Percentiles rank a stretch among this genome's conserved stretches.
phyloP scores from a whole-genome alignment of 2,329 filamentous ascomycete species.

The Bimuria novae-zelandiae region DNA sequence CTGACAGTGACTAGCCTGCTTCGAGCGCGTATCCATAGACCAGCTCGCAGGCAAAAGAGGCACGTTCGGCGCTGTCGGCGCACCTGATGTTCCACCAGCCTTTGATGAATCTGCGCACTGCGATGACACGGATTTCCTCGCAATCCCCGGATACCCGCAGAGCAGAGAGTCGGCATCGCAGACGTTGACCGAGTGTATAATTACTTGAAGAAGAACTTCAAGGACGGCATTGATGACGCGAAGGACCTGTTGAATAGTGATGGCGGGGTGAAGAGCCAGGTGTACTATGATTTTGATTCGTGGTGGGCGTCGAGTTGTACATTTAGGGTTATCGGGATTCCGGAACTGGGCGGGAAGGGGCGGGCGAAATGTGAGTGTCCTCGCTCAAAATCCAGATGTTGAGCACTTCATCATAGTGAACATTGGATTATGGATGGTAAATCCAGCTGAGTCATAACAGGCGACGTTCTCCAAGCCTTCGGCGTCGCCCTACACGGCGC shows the following conservation, averaged over 20 bases:
- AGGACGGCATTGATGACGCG: not conserved
- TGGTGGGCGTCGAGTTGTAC: not conserved
- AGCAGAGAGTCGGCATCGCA: not conserved
- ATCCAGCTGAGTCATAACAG: no score
- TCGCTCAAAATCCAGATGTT: not conserved
- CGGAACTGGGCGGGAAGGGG: not conserved
- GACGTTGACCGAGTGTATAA: slow-evolving; percentile 10
- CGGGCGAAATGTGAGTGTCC: not conserved
- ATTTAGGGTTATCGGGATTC: not conserved
- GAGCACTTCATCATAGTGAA: not conserved
- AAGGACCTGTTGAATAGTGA: not conserved
- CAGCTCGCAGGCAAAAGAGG: slow-evolving; percentile 11
- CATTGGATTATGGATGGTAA: not conserved
- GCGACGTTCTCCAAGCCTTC: slow-evolving; percentile 23
- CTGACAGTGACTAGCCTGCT: no score
- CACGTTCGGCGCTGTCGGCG: slow-evolving; percentile 8
- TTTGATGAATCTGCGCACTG: slow-evolving; percentile 8
- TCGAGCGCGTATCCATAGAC: slow-evolving; percentile 9
- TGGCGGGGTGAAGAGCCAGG: not conserved
- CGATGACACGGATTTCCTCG: slow-evolving; percentile 14
- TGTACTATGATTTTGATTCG: not conserved
- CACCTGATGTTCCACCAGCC: slow-evolving; percentile 7
- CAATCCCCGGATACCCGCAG: slow-evolving; percentile 5
- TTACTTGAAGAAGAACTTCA: slow-evolving; percentile 2
- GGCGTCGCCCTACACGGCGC: slow-evolving; percentile 24